Evolutionary conservation across 768 basidiomycete species (phyloP), one percentile per base, ranked within the genome.

Genomic region (Phanerochaete carnosa): DNA sequence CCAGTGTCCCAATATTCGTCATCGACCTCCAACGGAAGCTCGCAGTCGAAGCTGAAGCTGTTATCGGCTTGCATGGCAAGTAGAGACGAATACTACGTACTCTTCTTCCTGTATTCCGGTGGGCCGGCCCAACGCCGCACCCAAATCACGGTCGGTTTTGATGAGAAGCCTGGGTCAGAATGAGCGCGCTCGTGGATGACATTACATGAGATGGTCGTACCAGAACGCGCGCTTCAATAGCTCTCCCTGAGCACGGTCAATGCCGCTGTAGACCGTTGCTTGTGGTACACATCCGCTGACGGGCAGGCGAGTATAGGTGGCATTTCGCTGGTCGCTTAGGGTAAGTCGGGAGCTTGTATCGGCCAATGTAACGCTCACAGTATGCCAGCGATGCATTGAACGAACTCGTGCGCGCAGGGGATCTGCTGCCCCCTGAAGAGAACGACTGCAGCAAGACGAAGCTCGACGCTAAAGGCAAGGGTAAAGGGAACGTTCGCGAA

Each of bases 221-320:
- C 89, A 91, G 68, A 92, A 91, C 0, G 85, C 86, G 30, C 92
- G 83, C 70, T 89, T 92, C 83, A 87, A 90, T 19, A 90, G 76
- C 64, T 93, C 90, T 32, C 1, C 69, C 65, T 2, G 75, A 75
- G 55, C 35, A 28, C 68, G 74, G 74, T 77, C 28, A 11, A 74
- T 60, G 3, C 43, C 19, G 5, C 55, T 11, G 16, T 26, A 16
- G 29, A 28, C 15, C 45, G 13, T 29, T 13, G 23, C 23, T 25
- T 25, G 11, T 5, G 26, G 5, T 15, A 25, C 23, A 49, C 23
- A 3, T 25, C 16, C 47, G 28, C 39, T 43, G 19, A 43, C 39
- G 11, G 11, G 26, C 47, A 26, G 16, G 37, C 37, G 11, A 25
- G 47, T 25, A 35, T 50, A 80, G 79, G 59, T 81, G 76, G 77